Evolutionary conservation across 768 basidiomycete genomes (phyloP).

Genomic region (Chalciporus pseudorubinellus): DNA sequence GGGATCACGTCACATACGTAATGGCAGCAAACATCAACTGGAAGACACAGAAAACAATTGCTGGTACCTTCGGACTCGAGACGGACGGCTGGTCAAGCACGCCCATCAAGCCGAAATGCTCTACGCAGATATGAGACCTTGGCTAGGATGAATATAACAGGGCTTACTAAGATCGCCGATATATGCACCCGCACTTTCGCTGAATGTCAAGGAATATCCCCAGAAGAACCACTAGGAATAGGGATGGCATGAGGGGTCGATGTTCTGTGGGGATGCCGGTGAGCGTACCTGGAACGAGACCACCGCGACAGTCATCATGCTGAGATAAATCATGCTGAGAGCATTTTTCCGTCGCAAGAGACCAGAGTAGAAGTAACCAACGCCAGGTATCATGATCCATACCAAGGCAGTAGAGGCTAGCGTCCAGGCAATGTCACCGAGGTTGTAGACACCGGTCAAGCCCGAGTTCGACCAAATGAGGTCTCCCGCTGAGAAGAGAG

Average conservation of each 20-base stretch:
- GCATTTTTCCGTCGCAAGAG: constrained; percentile 92
- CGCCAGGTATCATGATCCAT: constrained; percentile 81
- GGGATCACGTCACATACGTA: constrained; percentile 49
- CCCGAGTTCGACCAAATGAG: constrained; percentile 30
- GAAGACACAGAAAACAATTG: constrained; percentile 78
- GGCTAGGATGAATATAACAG: not conserved
- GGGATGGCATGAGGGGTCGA: constrained; percentile 2
- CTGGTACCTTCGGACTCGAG: constrained; percentile 68
- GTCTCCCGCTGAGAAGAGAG: constrained; percentile 35
- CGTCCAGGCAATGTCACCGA: constrained; percentile 70
- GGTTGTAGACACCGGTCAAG: constrained; percentile 42
- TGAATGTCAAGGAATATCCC: constrained; percentile 93
- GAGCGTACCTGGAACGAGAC: constrained; percentile 77
- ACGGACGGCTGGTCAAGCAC: constrained; percentile 76
- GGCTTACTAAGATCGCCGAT: constrained; percentile 81
- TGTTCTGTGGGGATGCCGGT: not conserved
- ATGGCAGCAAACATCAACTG: constrained; percentile 91
- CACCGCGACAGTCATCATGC: constrained; percentile 72
- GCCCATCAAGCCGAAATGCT: constrained; percentile 78
- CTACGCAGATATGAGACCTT: constrained; percentile 35
- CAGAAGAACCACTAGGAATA: constrained; percentile 87
- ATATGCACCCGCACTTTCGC: constrained; percentile 65
- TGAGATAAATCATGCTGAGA: constrained; percentile 82
- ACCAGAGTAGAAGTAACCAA: constrained; percentile 89
- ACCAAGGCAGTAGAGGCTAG: constrained; percentile 76